Evolutionary conservation across 2,329 filamentous ascomycete species (phyloP).

Genomic region (Didymella glomerata): DNA sequence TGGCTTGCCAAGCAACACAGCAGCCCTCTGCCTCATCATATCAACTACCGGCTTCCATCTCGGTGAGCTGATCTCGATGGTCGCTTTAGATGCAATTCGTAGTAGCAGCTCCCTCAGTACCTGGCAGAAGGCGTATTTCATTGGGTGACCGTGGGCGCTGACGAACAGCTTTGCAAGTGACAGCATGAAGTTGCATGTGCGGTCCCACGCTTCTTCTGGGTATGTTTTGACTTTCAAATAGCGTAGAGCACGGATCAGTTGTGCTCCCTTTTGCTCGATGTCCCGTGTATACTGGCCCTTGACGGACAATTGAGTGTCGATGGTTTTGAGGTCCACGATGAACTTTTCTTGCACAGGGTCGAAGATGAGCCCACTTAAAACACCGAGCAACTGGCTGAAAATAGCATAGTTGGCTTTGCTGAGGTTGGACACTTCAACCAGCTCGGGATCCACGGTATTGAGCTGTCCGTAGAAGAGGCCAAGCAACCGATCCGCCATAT

Average conservation of each 20-base stretch:
- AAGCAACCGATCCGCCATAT: constrained; percentile 94
- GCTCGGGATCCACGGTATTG: constrained; percentile 84
- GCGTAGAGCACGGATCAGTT: constrained; percentile 91
- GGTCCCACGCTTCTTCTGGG: constrained; percentile 79
- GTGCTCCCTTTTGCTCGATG: constrained; percentile 81
- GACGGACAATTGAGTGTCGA: constrained; percentile 76
- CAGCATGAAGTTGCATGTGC: constrained; percentile 88
- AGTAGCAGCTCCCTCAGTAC: constrained; percentile 86
- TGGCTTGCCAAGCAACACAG: constrained; percentile 87
- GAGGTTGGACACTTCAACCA: constrained; percentile 77
- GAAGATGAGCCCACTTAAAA: constrained; percentile 95
- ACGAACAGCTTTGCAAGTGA: constrained; percentile 83
- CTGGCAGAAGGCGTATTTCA: constrained; percentile 95
- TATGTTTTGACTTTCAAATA: constrained; percentile 80
- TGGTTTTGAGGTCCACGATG: constrained; percentile 78
- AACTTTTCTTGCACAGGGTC: constrained; percentile 83
- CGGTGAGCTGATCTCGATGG: constrained; percentile 76
- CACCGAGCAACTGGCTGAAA: constrained; percentile 90
- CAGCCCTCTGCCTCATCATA: constrained; percentile 77
- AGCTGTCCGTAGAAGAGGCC: constrained; percentile 97
- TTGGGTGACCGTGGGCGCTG: constrained; percentile 82
- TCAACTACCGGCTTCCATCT: constrained; percentile 89
- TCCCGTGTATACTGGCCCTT: constrained; percentile 75
- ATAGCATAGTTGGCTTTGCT: constrained; percentile 96
- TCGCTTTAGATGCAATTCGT: constrained; percentile 83